phyloP scores from a whole-genome alignment of 1,139 yeast genomes.

The Sugiyamaella neomexicana region DNA sequence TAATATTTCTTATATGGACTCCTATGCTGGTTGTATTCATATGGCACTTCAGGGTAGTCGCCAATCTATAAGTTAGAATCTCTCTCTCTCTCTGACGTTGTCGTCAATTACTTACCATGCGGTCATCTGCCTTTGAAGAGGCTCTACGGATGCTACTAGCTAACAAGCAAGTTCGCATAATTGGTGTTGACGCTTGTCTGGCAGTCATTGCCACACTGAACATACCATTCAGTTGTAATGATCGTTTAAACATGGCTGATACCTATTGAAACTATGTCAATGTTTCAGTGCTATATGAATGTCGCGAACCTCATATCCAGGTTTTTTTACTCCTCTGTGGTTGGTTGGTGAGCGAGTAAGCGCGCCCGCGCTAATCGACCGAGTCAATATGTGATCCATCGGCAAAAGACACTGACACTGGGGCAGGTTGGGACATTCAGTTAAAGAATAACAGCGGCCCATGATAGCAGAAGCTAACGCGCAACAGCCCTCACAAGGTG shows the following conservation, averaged over 20 bases:
- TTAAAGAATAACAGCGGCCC: neutral
- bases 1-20: constrained; percentile 75
- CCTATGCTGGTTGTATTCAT: constrained; percentile 56
- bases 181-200: constrained; percentile 5
- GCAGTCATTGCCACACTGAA: constrained; percentile 6
- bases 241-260: constrained; percentile 8
- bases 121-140: constrained; percentile 19
- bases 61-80: constrained; percentile 36
- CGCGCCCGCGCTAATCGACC: neutral
- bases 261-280: neutral
- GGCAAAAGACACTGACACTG: no score
- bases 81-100: no score
- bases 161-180: constrained; percentile 8
- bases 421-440: constrained; percentile 6
- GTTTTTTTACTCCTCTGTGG: constrained; percentile 15
- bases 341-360: constrained; percentile 5
- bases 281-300: neutral
- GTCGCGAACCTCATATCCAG: constrained; percentile 10
- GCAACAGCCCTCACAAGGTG: neutral
- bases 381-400: no score
- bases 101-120: constrained; percentile 17
- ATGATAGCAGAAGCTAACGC: neutral
- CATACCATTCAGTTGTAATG: constrained; percentile 12
- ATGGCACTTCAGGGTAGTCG: constrained; percentile 52
- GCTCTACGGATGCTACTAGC: constrained; percentile 2